Conservation (phyloP, 2,329 filamentous ascomycete genomes). For the Botrytis pseudocinerea region DNA sequence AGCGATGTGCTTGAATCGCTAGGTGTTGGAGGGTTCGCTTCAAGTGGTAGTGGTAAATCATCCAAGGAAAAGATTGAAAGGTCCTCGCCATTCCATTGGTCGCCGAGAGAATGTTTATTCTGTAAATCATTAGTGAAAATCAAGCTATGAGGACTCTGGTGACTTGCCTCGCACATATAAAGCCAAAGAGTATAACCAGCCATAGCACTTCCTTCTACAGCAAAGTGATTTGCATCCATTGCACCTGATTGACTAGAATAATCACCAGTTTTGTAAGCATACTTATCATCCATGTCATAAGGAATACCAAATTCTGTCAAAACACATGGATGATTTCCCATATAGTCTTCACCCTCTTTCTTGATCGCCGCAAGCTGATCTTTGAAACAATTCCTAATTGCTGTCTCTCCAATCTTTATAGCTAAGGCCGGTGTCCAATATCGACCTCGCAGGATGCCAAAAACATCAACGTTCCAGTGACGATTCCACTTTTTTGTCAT, state of each 20-base stretch:
- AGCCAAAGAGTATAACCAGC: conserved; percentile 91
- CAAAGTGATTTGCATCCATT: conserved; percentile 95
- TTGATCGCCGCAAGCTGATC: conserved; percentile 83
- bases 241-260: conserved; percentile 90
- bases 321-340: conserved; percentile 84
- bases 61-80: conserved; percentile 86
- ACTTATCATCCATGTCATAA: conserved; percentile 97
- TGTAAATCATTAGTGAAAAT: conserved; percentile 41
- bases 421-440: conserved; percentile 89
- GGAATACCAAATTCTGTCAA: conserved; percentile 97
- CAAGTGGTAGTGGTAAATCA: conserved; percentile 64
- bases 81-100: conserved; percentile 98
- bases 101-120: conserved; percentile 87
- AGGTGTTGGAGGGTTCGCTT: conserved; percentile 49
- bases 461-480: conserved; percentile 93
- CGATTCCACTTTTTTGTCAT: conserved; percentile 99
- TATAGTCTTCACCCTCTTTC: conserved; percentile 83
- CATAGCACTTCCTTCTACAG: conserved; percentile 77
- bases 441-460: conserved; percentile 84
- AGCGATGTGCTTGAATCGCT: conserved; percentile 53
- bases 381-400: conserved; percentile 88
- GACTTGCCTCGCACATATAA: conserved; percentile 68
- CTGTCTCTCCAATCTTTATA: conserved; percentile 87
- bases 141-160: not conserved
- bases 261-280: conserved; percentile 93